Evolutionary conservation across 176 grass and related monocot genomes (phyloP), one percentile per base, ranked within the genome.

Genomic region (Carex cristatella): DNA sequence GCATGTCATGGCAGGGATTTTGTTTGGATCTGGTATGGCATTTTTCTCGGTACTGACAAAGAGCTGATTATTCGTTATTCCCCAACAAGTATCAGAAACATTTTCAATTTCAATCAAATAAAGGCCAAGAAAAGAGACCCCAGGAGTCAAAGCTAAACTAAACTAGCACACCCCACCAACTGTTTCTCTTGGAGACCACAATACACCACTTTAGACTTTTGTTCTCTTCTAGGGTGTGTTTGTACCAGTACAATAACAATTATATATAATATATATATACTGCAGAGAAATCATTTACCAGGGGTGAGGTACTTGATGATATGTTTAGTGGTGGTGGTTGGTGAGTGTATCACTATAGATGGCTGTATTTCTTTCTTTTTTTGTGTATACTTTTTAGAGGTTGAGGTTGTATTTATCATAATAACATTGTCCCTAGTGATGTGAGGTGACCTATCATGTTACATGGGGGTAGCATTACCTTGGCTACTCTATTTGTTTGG

Each of bases 61-160:
- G 19, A 42, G 19, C 79, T 81, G 59, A 81, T 81, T 81, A 81
- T 81, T 81, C 79, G 74, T 79, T 79, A 79, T 79, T 78, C 74
- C 53, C 74, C 30, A 58, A 31, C 74, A 57, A 78, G 51, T 53
- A 78, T 56, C 3, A 56, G 7, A 79, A 18, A 33, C 5, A 31
- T 10, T 79, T 72, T 55, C 30, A 77, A 76, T 76, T 76, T 76
- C 72, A 79, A 79, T 35, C 30, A 79, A 79, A 79, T 79, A 79
- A 79, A 79, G 53, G 74, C 74, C 10, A 58, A 35, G 6, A 79
- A 79, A 58, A 58, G 74, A 79, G 74, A 30, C 53, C 74, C 74
- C 74, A 78, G 28, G 68, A 78, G 74, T 78, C 74, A 78, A 78
- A 57, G 51, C 74, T 78, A 35, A 55, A 78, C 74, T 57, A 57